Evolutionary conservation across 2,329 filamentous ascomycete genomes (phyloP), one percentile per base, ranked within the genome.

Genomic region (Stenocarpella maydis): DNA sequence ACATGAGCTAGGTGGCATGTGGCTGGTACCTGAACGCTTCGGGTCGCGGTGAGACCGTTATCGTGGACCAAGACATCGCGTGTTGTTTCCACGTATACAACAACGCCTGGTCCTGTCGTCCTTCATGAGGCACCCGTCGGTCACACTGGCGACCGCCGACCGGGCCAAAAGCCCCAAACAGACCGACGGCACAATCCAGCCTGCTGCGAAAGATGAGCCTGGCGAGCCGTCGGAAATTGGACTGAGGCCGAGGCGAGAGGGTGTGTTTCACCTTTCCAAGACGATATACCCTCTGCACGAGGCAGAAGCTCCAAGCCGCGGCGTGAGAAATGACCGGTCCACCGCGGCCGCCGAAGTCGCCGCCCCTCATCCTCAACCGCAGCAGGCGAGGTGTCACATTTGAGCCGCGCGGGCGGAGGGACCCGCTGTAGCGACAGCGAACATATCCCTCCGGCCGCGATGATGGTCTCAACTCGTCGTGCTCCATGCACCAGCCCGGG

Each of bases 111-210:
- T 37, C 19, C 41, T 49, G 52, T 50, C 4, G 21, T 41, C 39
- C 52, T 58, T 58, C 52, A 67, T 67, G 65, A 50, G 31, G 65
- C 31, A 34, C 24, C 65, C 53, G 52, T 26, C 39, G 54, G 65
- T 43, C n/a, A 26, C 54, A 21, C 28, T 41, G 53, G 54, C 45
- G 43, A 60, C 45, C 53, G 53, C 45, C 45, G 43, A 60, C 45
- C 53, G 31, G 65, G 21, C 52, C 53, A 58, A 14, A 26, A 21
- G 31, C 45, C 15, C 52, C 21, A 37, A 47, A 41, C 5, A 55
- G 52, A 47, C 19, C n/a, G 64, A 21, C 26, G 9, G 28, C 26
- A 21, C 28, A 37, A 21, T 24, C 43, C 15, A 47, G n/a, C n/a
- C 21, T 41, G 17, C 28, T 49, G 41, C 31, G 10, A 28, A 50